Base-by-base conservation (phyloP, 2,329 filamentous ascomycete genomes). In the Xylariaceae sp. region DNA sequence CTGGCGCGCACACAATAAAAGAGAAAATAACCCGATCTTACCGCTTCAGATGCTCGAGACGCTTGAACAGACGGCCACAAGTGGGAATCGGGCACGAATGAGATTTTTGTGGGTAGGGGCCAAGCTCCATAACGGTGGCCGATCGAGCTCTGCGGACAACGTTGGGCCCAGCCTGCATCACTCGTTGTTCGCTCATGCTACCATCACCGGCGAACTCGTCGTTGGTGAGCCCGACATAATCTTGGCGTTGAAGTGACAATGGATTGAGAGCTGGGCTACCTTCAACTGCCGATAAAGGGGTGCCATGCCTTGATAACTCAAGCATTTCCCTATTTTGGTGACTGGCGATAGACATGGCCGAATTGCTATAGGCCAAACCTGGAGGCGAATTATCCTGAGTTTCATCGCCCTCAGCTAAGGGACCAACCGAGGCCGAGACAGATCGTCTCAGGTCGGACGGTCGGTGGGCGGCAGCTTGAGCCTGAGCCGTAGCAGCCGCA, bases 21-120 rank as follows among this genome's bases (percentile, higher is more conserved):
- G 72, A 71, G 67, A 68, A 67, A 68, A 72, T 68, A 69, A 70
- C 66, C 67, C 63, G 69, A 70, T 80, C 89, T 85, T 91, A 96
- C 91, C 93, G 87, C 84, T 99, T 99, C 70, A 99, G 86, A 78
- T 99, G 94, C 79, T 99, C 94, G 79, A 99, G 85, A 75, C 94
- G 88, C 86, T 99, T 99, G 84, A 99, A 99, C 58, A 97, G 84
- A 68, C 94, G 88, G 49, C 94, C 94, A 72, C 94, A 99, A 50
- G 93, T 95, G 23, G 94, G 94, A 68, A 99, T 99, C n/a, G 94
- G 94, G 78, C 94, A 99, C 2, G 93, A 97, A 75, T 99, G 94
- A 33, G 92, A 96, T 76, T 99, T 99, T 71, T 96, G 91, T 45
- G 94, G 92, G 72, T 97, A 97, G 11, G 95, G 94, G 26, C 91